phyloP scores from a whole-genome alignment of 441 rosid genomes.

The Gossypium davidsonii region DNA sequence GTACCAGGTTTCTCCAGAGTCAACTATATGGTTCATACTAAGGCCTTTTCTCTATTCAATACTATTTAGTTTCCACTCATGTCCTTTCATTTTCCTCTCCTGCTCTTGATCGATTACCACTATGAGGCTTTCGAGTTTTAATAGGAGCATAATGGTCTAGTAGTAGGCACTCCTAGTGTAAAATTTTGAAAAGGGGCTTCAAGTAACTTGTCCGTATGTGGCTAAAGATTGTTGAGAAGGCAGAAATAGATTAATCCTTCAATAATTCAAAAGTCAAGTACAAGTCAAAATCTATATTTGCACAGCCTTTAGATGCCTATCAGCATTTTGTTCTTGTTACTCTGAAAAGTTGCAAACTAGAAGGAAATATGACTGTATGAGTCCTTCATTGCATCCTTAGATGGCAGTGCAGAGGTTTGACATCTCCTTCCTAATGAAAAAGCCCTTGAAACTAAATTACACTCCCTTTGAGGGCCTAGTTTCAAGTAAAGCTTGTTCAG shows the following conservation, averaged over 20 bases:
- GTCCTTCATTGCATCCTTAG: too few species aligned
- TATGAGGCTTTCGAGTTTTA: background rate
- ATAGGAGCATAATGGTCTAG: background rate
- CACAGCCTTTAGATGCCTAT: background rate
- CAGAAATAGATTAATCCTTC: background rate
- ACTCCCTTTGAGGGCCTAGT: background rate
- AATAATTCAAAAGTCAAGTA: background rate
- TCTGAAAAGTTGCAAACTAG: too few species aligned
- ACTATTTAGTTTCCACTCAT: background rate
- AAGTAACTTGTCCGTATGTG: background rate
- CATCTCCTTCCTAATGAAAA: background rate
- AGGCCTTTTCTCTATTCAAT: background rate
- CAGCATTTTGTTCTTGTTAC: background rate
- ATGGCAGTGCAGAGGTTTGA: too few species aligned
- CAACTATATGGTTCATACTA: background rate
- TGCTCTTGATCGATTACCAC: background rate
- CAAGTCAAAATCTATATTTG: background rate
- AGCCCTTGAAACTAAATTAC: background rate
- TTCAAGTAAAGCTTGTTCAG: background rate
- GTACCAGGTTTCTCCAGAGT: slow-evolving; percentile 6
- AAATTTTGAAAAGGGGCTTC: background rate
- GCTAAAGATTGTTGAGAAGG: background rate
- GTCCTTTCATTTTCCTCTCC: background rate
- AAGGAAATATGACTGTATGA: too few species aligned
- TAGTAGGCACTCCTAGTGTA: background rate